Evolutionary conservation across 208 protist species (phyloP).

Genomic region (Wallacemonas sp.): DNA sequence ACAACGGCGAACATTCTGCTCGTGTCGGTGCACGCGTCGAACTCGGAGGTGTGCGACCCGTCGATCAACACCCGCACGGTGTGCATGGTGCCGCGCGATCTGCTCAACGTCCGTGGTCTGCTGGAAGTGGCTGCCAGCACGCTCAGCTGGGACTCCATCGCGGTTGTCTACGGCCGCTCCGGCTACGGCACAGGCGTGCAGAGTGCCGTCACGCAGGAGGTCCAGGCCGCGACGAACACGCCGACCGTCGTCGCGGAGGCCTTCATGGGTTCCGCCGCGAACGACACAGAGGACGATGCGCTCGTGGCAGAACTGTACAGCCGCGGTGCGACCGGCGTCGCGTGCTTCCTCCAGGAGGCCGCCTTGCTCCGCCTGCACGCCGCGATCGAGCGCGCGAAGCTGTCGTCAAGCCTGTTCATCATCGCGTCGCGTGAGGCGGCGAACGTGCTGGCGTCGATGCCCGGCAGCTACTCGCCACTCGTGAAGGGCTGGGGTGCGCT

Average conservation of each 20-base stretch:
- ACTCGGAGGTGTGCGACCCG: slow-evolving; percentile 61
- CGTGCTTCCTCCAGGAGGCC: slow-evolving; percentile 61
- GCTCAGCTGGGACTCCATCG: slow-evolving; percentile 74
- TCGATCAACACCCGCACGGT: slow-evolving; percentile 56
- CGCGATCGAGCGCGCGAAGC: slow-evolving; percentile 42
- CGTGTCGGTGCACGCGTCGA: slow-evolving; percentile 65
- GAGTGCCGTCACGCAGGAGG: slow-evolving; percentile 35
- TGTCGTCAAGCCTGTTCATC: slow-evolving; percentile 48
- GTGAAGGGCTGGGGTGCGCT: slow-evolving; percentile 58
- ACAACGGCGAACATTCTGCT: slow-evolving; percentile 48
- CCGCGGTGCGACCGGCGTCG: slow-evolving; percentile 50
- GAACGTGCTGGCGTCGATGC: slow-evolving; percentile 52
- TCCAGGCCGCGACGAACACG: slow-evolving; percentile 42
- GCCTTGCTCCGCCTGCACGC: slow-evolving; percentile 53
- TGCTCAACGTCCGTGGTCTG: slow-evolving; percentile 65
- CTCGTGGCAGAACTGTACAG: slow-evolving; percentile 40
- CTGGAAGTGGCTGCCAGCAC: slow-evolving; percentile 63
- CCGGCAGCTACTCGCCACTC: slow-evolving; percentile 22
- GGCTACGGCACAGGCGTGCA: slow-evolving; percentile 66
- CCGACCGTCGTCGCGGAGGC: slow-evolving; percentile 68
- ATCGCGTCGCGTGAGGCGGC: slow-evolving; percentile 66
- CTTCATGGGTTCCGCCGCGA: slow-evolving; percentile 51
- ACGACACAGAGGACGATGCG: slow-evolving; percentile 57
- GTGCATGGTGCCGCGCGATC: slow-evolving; percentile 79
- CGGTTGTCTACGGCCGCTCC: slow-evolving; percentile 60